Conservation (phyloP, 345 rosid species). For the Salix arbutifolia region DNA sequence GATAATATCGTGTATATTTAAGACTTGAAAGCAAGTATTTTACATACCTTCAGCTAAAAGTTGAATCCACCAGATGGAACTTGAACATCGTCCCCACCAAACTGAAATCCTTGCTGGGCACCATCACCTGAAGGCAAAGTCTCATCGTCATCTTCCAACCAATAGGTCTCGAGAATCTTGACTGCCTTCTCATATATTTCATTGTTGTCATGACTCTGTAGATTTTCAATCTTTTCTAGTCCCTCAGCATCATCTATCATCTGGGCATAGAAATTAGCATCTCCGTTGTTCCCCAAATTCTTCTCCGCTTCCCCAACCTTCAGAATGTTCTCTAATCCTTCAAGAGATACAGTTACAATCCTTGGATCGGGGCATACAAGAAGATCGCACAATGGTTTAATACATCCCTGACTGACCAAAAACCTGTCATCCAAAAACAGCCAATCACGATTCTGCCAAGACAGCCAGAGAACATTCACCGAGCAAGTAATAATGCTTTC, state of each 20-base stretch:
- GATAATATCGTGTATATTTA: neutral
- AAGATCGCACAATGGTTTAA: conserved; percentile 30
- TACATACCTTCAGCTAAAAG: conserved; percentile 19
- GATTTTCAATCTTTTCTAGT: conserved; percentile 21
- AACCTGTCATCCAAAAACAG: conserved; percentile 8
- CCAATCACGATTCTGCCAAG: neutral
- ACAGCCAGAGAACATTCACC: neutral
- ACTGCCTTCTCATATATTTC: conserved; percentile 26
- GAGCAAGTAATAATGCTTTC: neutral
- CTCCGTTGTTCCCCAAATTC: conserved; percentile 14
- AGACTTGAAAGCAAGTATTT: neutral
- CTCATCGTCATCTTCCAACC: conserved; percentile 25
- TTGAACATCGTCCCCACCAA: conserved; percentile 8
- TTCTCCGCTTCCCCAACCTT: conserved; percentile 27
- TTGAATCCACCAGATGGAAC: conserved; percentile 28
- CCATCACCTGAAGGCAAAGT: conserved; percentile 16
- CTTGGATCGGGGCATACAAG: conserved; percentile 32
- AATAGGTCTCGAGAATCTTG: conserved; percentile 21
- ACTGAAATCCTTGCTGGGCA: conserved; percentile 12
- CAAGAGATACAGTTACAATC: conserved; percentile 28
- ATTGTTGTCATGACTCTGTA: conserved; percentile 24
- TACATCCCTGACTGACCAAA: conserved; percentile 25
- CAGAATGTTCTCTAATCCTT: conserved; percentile 26
- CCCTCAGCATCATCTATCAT: conserved; percentile 20
- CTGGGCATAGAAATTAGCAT: conserved; percentile 16